phyloP scores from a whole-genome alignment of 768 basidiomycete genomes.

The Phlebiopsis flavidoalba region DNA sequence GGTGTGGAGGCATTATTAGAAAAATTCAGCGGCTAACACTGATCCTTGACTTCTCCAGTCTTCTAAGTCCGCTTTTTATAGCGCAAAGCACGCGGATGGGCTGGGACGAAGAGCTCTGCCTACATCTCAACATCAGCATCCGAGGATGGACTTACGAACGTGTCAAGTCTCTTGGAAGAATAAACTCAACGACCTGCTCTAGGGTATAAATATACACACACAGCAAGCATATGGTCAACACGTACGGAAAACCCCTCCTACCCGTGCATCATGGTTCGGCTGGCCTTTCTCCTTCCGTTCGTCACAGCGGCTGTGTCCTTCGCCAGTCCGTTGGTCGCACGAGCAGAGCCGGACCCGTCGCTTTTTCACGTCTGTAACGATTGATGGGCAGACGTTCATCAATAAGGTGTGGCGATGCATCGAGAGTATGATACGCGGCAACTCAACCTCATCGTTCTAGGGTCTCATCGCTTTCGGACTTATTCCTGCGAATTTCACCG shows the following conservation, averaged over 20 bases:
- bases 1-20: neutral
- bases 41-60: neutral
- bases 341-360: slow-evolving; percentile 18
- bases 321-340: neutral
- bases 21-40: neutral
- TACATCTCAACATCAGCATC: neutral
- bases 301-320: slow-evolving; percentile 1
- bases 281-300: neutral
- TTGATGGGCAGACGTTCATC: slow-evolving; percentile 37
- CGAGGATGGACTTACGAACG: no score
- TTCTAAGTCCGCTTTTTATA: neutral
- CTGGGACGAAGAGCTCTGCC: neutral
- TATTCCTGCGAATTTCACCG: slow-evolving; percentile 52
- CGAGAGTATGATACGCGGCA: neutral
- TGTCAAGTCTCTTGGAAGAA: no score
- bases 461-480: slow-evolving; percentile 56
- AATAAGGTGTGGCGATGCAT: slow-evolving; percentile 32
- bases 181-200: neutral
- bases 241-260: no score
- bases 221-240: no score
- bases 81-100: neutral
- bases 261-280: neutral
- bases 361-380: slow-evolving; percentile 25
- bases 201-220: neutral
- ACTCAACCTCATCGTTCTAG: slow-evolving; percentile 21